Base-by-base conservation (phyloP, 345 rosid species). In the Brassica rapa region DNA sequence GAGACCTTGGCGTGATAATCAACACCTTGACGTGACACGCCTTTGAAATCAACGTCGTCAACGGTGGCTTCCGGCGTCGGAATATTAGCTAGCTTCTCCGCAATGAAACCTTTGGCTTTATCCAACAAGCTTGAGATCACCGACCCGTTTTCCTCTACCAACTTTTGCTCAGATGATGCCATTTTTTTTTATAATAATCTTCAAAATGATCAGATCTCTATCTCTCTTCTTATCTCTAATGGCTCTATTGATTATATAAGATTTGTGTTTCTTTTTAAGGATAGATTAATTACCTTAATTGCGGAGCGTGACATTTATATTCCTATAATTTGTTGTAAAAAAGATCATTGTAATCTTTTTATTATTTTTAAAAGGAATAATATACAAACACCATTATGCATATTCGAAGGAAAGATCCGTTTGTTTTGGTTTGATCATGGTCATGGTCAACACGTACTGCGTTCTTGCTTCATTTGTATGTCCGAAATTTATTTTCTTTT, bases 31-130 rank as follows among this genome's bases (percentile, higher is more conserved):
- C 88, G 89, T 77, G 82, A 83, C 19, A 91, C 87, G 11, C 77
- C 51, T 73, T 83, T 89, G 30, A 95, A 87, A 83, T 89, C 87
- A 6, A 95, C 91, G 72, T 85, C 84, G 5, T 79, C 75, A 1
- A 95, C 78, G 79, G 71, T 71, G 5, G 97, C 93, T 86, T 93
- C 96, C 49, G 99, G 99, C 75, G 82, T 91, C 80, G 85, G 81
- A 2, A 91, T 60, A 77, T 82, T 77, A 8, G 89, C 77, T 24
- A 93, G 82, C 84, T 91, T 91, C 76, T 90, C 97, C 41, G 87
- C 85, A 74, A 95, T 80, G 33, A 84, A 93, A 27, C 86, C 80
- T 84, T 93, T 95, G 1, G 98, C 98, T 86, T 87, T 90, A 75
- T 84, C 86, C 73, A 85, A 14, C 14, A 86, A 74, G 39, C 82